These are phyloP conservation scores for Xylariaceae sp. DNA, from an alignment of 2,329 filamentous ascomycete genomes.

Conservation along the genomic window DNA sequence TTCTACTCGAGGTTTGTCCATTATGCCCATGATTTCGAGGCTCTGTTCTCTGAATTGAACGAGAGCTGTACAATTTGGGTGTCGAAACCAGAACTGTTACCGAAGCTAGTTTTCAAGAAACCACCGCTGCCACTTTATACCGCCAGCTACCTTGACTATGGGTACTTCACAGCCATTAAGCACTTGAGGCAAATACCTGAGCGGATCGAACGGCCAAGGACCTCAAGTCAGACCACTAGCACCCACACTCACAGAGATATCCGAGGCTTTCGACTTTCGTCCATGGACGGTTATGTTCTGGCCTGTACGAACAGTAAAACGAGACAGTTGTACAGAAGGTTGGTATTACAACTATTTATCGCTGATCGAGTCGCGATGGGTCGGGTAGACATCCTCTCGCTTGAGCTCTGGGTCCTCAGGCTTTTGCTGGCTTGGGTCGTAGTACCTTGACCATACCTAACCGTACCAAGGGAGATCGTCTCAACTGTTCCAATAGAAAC, in stretches of 20 bases:
- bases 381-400: constrained; percentile 37
- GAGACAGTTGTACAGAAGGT: constrained; percentile 40
- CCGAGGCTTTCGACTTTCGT: constrained; percentile 51
- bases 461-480: constrained; percentile 1
- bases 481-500: not conserved
- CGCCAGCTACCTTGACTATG: constrained; percentile 42
- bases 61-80: constrained; percentile 63
- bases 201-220: constrained; percentile 45
- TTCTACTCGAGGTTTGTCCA: constrained; percentile 70
- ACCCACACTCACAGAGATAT: constrained; percentile 42
- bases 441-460: constrained; percentile 1
- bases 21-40: constrained; percentile 64
- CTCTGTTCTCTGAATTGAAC: constrained; percentile 61
- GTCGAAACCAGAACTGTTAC: constrained; percentile 56
- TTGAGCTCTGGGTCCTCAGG: constrained; percentile 39
- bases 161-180: constrained; percentile 49
- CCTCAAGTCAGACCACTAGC: constrained; percentile 37
- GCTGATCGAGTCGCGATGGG: constrained; percentile 47
- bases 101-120: constrained; percentile 47
- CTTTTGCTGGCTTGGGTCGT: constrained; percentile 39
- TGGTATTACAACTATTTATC: constrained; percentile 47
- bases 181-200: constrained; percentile 46
- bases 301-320: constrained; percentile 32
- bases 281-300: constrained; percentile 55
- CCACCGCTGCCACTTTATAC: constrained; percentile 40